Conservation (phyloP, 805 yeast species). For the Spathaspora girioi region DNA sequence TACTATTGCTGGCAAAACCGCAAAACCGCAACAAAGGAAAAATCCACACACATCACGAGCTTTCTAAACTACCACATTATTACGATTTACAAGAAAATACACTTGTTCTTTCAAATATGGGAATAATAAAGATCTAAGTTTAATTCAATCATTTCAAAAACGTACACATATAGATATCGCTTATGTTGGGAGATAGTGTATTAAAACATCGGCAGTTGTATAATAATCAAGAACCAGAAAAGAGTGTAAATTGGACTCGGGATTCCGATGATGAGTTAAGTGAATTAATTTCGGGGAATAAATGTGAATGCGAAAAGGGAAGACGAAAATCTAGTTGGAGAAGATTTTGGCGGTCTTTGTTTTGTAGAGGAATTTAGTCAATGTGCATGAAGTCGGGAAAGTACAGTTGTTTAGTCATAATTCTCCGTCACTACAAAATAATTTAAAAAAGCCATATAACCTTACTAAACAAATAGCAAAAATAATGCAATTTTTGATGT, state of each 20-base stretch:
- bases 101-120: not conserved
- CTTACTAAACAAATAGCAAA: too few relatives aligned
- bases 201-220: not conserved
- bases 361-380: slow-evolving; percentile 3
- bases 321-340: slow-evolving; percentile 4
- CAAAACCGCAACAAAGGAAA: too few relatives aligned
- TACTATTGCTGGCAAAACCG: too few relatives aligned
- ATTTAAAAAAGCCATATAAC: too few relatives aligned
- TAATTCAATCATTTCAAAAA: not conserved
- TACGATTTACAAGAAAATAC: too few relatives aligned
- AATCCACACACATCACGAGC: too few relatives aligned
- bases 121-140: not conserved
- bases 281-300: slow-evolving; percentile 5
- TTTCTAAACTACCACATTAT: too few relatives aligned
- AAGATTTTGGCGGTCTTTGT: not conserved
- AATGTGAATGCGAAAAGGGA: not conserved
- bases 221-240: not conserved
- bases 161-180: not conserved
- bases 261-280: slow-evolving; percentile 5
- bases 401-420: too few relatives aligned
- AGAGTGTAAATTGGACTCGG: not conserved
- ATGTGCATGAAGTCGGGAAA: too few relatives aligned
- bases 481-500: too few relatives aligned
- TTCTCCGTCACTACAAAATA: too few relatives aligned
- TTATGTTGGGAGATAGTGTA: slow-evolving; percentile 7